These are phyloP conservation scores for Chaetomium sp. DNA, from an alignment of 2,329 filamentous ascomycete species.

Conservation along the genomic window DNA sequence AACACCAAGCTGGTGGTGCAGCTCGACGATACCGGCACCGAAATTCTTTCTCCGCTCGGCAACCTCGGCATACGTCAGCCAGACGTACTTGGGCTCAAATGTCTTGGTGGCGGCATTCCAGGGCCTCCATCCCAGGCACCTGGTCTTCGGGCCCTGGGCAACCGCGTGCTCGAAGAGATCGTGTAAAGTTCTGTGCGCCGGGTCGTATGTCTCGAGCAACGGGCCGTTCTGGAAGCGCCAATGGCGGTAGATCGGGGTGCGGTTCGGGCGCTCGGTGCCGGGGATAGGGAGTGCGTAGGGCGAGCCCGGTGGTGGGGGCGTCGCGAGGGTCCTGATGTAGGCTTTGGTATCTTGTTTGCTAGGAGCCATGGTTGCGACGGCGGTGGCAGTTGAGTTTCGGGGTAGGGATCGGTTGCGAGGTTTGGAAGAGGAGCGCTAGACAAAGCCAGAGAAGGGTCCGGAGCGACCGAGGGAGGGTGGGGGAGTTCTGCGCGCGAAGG, in stretches of 20 bases:
- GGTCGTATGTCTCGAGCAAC: slow-evolving; percentile 72
- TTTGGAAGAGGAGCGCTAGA: not conserved
- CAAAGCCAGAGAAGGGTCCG: not conserved
- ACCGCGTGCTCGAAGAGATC: slow-evolving; percentile 76
- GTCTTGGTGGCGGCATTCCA: slow-evolving; percentile 75
- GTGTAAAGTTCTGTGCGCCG: slow-evolving; percentile 70
- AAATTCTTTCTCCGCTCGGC: slow-evolving; percentile 78
- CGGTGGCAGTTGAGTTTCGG: slow-evolving; percentile 13
- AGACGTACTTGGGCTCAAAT: slow-evolving; percentile 74
- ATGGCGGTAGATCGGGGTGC: slow-evolving; percentile 79
- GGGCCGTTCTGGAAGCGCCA: slow-evolving; percentile 73
- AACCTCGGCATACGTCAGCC: slow-evolving; percentile 82
- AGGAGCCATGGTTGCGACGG: slow-evolving; percentile 41
- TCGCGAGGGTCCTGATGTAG: slow-evolving; percentile 56
- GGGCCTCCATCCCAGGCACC: slow-evolving; percentile 77
- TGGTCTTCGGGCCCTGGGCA: slow-evolving; percentile 64
- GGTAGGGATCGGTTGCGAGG: slow-evolving; percentile 4
- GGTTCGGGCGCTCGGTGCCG: slow-evolving; percentile 70
- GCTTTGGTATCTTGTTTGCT: slow-evolving; percentile 42
- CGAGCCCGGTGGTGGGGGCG: slow-evolving; percentile 69
- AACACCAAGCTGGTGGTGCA: slow-evolving; percentile 74
- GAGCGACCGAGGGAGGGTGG: not conserved
- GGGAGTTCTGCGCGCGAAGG: slow-evolving; percentile 3
- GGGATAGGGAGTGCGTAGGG: slow-evolving; percentile 80
- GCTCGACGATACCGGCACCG: slow-evolving; percentile 79